Conservation (phyloP, 2,329 filamentous ascomycete species). For the Cladosporium austrohemisphaericum region DNA sequence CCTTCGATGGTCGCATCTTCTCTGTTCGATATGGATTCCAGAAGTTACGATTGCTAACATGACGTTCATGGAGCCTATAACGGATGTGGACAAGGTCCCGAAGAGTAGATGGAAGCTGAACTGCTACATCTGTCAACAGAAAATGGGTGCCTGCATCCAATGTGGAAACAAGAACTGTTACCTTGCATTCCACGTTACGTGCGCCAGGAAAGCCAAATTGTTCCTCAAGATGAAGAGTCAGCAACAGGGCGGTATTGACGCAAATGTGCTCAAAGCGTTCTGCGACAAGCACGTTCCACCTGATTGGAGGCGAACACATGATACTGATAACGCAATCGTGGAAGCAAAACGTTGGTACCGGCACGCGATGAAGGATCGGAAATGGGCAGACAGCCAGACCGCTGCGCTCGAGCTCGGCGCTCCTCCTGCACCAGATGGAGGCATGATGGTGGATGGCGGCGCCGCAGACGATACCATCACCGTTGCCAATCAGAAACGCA, state of each 20-base stretch:
- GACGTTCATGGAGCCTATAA: constrained; percentile 97
- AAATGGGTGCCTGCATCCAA: constrained; percentile 97
- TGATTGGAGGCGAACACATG: constrained; percentile 84
- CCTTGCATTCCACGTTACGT: constrained; percentile 95
- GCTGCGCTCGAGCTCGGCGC: constrained; percentile 78
- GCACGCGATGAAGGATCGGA: constrained; percentile 78
- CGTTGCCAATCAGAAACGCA: constrained; percentile 57
- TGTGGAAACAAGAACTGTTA: constrained; percentile 98
- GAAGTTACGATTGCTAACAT: constrained; percentile 94
- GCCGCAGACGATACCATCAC: constrained; percentile 50
- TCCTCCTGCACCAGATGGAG: constrained; percentile 46
- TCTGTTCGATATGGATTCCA: constrained; percentile 98
- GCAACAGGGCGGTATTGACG: constrained; percentile 74
- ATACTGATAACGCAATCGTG: constrained; percentile 72
- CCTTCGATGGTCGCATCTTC: constrained; percentile 92
- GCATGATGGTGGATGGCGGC: constrained; percentile 39
- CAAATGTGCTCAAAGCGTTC: constrained; percentile 83
- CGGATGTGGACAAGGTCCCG: constrained; percentile 96
- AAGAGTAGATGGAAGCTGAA: constrained; percentile 79
- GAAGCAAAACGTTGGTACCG: constrained; percentile 88
- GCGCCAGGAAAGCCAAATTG: constrained; percentile 78
- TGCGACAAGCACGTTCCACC: constrained; percentile 91
- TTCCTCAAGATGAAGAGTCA: constrained; percentile 96
- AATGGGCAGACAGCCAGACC: constrained; percentile 88
- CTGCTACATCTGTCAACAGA: constrained; percentile 96